These are phyloP conservation scores for grape (Vitis vinifera) DNA, from an alignment of 164 flowering plant genomes.

Conservation along the genomic window DNA sequence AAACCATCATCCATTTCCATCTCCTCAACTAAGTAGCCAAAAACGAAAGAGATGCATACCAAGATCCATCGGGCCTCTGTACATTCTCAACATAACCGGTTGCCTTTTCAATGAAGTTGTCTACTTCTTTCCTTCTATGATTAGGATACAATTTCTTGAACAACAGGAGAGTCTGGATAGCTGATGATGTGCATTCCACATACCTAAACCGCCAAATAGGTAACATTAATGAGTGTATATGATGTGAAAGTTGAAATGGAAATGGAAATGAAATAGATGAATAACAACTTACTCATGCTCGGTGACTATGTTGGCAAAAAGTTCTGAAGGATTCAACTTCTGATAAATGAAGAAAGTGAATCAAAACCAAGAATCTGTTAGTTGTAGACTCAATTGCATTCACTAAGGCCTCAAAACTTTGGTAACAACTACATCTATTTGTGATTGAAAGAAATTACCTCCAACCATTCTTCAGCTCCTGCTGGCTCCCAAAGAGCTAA, in stretches of 20 bases:
- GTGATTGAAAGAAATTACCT: too few species aligned
- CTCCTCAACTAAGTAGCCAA: too few species aligned
- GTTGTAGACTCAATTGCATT: too few species aligned
- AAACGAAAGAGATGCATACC: conserved; percentile 18
- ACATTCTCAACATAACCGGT: conserved; percentile 26
- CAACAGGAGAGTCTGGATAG: conserved; percentile 29
- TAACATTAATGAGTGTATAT: too few species aligned
- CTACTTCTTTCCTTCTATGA: conserved; percentile 42
- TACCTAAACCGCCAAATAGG: conserved; percentile 7
- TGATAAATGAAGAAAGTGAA: background rate
- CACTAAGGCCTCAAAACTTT: too few species aligned
- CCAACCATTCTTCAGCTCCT: too few species aligned
- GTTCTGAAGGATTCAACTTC: conserved; percentile 42
- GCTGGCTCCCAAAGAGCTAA: too few species aligned
- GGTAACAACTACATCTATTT: too few species aligned
- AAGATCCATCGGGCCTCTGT: conserved; percentile 50
- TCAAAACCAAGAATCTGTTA: too few species aligned
- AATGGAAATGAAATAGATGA: too few species aligned
- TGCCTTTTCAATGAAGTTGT: conserved; percentile 30
- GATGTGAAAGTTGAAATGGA: background rate
- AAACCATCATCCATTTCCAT: too few species aligned
- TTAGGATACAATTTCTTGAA: conserved; percentile 44
- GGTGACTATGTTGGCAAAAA: conserved; percentile 32
- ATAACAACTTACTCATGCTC: conserved; percentile 27
- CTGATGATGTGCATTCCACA: conserved; percentile 42